These are phyloP conservation scores for Jimgerdemannia flammicorona DNA, from an alignment of 192 early-diverging fungal genomes.

Conservation along the genomic window DNA sequence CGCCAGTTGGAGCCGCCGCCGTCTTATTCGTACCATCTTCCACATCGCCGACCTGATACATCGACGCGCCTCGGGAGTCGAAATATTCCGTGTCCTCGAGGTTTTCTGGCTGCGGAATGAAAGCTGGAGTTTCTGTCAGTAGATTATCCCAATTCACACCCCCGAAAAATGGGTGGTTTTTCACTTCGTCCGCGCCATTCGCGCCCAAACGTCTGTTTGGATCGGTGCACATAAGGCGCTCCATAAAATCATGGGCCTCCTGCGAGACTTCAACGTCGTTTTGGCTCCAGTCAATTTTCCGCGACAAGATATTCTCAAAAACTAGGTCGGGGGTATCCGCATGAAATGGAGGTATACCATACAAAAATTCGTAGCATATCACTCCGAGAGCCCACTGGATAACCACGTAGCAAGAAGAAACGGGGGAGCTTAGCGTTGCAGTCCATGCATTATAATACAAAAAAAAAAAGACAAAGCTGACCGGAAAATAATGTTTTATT, in stretches of 20 bases:
- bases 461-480: conserved; percentile 11
- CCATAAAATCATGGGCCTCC: conserved; percentile 80
- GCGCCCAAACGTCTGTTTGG: conserved; percentile 64
- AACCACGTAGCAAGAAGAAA: conserved; percentile 1
- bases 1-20: not conserved
- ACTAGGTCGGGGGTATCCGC: conserved; percentile 72
- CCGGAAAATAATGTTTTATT: not conserved
- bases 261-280: conserved; percentile 63
- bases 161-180: conserved; percentile 71
- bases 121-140: conserved; percentile 59
- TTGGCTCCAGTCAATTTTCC: conserved; percentile 63
- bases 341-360: conserved; percentile 81
- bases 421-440: not conserved
- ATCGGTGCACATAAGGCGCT: conserved; percentile 62
- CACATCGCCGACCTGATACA: conserved; percentile 41
- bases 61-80: conserved; percentile 79
- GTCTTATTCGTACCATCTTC: conserved; percentile 27
- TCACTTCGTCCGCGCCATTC: conserved; percentile 73
- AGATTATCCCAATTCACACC: conserved; percentile 71
- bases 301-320: conserved; percentile 78
- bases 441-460: not conserved
- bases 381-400: conserved; percentile 84
- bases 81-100: conserved; percentile 92
- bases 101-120: conserved; percentile 74
- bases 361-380: conserved; percentile 85